phyloP scores from a whole-genome alignment of 163 green algal species.

The Scenedesmus sp. region DNA sequence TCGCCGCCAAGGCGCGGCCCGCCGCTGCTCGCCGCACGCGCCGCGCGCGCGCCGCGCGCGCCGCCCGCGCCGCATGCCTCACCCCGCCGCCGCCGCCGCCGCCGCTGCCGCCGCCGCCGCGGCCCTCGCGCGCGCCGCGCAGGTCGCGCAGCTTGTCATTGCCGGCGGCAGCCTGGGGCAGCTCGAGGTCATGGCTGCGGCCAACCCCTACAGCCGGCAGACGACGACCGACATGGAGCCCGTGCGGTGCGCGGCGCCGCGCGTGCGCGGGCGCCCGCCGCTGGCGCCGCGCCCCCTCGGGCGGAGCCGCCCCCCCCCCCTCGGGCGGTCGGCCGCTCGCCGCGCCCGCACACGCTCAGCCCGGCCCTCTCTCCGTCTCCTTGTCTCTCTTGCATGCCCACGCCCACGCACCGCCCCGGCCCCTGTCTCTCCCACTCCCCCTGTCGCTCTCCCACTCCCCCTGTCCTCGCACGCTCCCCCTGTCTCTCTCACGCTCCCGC shows the following conservation, averaged over 20 bases:
- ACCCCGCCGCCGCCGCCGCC: too few species aligned
- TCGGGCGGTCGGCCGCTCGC: too few species aligned
- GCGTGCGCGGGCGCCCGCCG: too few species aligned
- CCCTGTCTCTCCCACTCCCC: too few species aligned
- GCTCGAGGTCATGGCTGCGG: constrained; percentile 51
- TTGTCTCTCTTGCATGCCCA: background rate
- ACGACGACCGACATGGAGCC: constrained; percentile 42
- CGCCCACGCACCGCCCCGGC: too few species aligned
- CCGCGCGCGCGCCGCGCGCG: too few species aligned
- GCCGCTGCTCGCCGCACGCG: too few species aligned
- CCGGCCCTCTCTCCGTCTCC: too few species aligned
- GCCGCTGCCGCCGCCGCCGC: constrained; percentile 8
- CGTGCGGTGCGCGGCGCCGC: constrained; percentile 16
- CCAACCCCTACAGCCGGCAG: constrained; percentile 52
- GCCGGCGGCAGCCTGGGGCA: constrained; percentile 68
- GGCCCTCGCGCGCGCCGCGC: too few species aligned
- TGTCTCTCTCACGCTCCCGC: background rate
- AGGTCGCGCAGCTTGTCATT: constrained; percentile 79
- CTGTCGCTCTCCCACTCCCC: background rate
- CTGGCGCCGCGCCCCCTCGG: too few species aligned
- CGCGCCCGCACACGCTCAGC: background rate
- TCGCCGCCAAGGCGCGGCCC: constrained; percentile 33
- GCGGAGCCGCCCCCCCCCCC: too few species aligned
- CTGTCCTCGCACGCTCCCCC: background rate
- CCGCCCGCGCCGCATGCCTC: too few species aligned